phyloP scores from a whole-genome alignment of 176 grass and related monocot species.

The Phoenix dactylifera region DNA sequence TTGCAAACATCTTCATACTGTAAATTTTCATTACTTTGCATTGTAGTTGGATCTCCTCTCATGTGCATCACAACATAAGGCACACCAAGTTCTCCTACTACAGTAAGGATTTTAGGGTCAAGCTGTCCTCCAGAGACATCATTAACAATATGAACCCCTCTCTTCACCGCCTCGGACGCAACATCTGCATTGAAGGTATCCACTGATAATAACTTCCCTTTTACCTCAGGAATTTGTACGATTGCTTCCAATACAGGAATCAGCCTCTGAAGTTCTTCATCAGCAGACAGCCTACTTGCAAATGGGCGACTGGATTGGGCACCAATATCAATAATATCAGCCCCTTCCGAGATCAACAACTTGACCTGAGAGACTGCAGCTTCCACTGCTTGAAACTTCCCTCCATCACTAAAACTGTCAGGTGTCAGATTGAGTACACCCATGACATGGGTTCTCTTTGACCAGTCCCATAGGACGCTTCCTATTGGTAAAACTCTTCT shows the following conservation, averaged over 20 bases:
- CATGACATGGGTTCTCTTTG: constrained; percentile 64
- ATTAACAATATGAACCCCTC: constrained; percentile 72
- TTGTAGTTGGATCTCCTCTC: constrained; percentile 71
- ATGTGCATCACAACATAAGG: constrained; percentile 85
- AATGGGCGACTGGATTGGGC: constrained; percentile 85
- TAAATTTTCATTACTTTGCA: constrained; percentile 75
- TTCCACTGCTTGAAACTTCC: constrained; percentile 55
- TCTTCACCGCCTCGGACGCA: constrained; percentile 62
- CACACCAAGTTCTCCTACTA: constrained; percentile 60
- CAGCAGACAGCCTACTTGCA: constrained; percentile 50
- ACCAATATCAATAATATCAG: constrained; percentile 87
- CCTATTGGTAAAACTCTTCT: constrained; percentile 59
- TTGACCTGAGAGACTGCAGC: constrained; percentile 48
- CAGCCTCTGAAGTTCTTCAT: constrained; percentile 70
- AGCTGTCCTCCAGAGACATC: constrained; percentile 72
- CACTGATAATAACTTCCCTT: constrained; percentile 63
- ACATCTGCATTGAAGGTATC: constrained; percentile 86
- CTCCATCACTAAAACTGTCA: constrained; percentile 89
- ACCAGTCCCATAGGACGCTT: constrained; percentile 47
- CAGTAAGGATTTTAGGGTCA: constrained; percentile 60
- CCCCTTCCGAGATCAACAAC: constrained; percentile 64
- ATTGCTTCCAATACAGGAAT: constrained; percentile 59
- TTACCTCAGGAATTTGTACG: constrained; percentile 46
- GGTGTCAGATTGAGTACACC: constrained; percentile 84
- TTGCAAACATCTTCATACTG: constrained; percentile 54